These are phyloP conservation scores for Meripilus lineatus DNA, from an alignment of 1,284 basidiomycete species.

Conservation along the genomic window DNA sequence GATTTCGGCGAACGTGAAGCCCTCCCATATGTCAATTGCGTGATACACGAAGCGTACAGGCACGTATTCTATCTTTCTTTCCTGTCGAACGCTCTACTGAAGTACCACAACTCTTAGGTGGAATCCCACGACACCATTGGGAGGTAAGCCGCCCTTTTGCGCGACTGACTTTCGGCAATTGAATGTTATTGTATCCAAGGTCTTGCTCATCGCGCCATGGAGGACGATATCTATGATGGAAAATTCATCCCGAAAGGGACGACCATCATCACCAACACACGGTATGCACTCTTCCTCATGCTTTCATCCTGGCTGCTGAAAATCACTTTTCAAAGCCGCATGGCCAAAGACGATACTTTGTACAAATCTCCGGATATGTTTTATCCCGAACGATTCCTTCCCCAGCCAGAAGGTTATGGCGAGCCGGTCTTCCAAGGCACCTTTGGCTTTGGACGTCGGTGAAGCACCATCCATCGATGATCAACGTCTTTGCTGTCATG, in stretches of 20 bases:
- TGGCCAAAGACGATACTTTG: slow-evolving; percentile 19
- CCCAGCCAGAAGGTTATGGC: slow-evolving; percentile 1
- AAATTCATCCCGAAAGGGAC: slow-evolving; percentile 44
- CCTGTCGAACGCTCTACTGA: not conserved
- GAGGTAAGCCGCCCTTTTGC: not conserved
- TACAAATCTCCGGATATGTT: slow-evolving; percentile 19
- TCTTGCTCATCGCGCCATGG: not conserved
- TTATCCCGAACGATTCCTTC: slow-evolving; percentile 21
- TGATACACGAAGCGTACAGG: slow-evolving; percentile 33
- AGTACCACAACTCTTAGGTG: not conserved
- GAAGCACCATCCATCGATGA: not conserved
- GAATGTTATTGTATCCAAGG: not conserved
- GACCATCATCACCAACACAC: slow-evolving; percentile 37
- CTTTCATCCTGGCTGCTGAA: not conserved
- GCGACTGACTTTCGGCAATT: not conserved
- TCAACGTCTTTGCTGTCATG: not conserved
- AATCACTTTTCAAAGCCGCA: slow-evolving; percentile 10
- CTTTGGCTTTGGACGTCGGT: not conserved
- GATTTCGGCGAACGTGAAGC: slow-evolving; percentile 31
- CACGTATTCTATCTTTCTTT: not conserved
- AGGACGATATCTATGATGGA: slow-evolving; percentile 39
- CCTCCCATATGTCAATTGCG: slow-evolving; percentile 35
- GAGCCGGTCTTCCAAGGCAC: not conserved
- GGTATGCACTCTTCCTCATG: slow-evolving; percentile 18
- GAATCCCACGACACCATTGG: not conserved